phyloP scores from a whole-genome alignment of 306 rosid genomes.

The Hippophae gyantsensis region DNA sequence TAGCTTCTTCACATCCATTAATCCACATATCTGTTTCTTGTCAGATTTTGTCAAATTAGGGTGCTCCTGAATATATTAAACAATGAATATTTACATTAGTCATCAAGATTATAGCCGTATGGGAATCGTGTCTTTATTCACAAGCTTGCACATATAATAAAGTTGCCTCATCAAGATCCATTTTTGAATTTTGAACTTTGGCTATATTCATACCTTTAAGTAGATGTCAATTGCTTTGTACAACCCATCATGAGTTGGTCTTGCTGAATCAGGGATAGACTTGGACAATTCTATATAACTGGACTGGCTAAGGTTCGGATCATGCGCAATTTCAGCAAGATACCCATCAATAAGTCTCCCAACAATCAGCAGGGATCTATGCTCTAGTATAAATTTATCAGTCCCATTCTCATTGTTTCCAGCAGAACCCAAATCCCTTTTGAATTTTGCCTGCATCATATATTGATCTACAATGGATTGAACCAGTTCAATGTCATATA shows the following conservation, averaged over 20 bases:
- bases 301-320: conserved; percentile 47
- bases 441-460: conserved; percentile 35
- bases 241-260: conserved; percentile 78
- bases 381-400: conserved; percentile 36
- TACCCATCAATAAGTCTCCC: conserved; percentile 69
- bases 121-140: too few species aligned
- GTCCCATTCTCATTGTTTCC: conserved; percentile 50
- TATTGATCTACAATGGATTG: conserved; percentile 45
- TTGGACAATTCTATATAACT: conserved; percentile 53
- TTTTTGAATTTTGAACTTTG: not conserved
- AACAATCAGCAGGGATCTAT: conserved; percentile 49
- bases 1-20: conserved; percentile 77
- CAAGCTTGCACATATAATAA: too few species aligned
- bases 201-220: conserved; percentile 53
- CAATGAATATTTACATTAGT: not conserved
- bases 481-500: conserved; percentile 60
- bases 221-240: conserved; percentile 71
- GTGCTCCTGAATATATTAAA: conserved; percentile 52
- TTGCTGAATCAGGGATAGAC: conserved; percentile 55
- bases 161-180: not conserved
- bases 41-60: conserved; percentile 61
- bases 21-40: conserved; percentile 58
- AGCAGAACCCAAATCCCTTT: conserved; percentile 17
- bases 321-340: conserved; percentile 62
- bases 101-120: not conserved